phyloP scores from a whole-genome alignment of 352 stramenopile genomes.

The Globisporangium parvum region DNA sequence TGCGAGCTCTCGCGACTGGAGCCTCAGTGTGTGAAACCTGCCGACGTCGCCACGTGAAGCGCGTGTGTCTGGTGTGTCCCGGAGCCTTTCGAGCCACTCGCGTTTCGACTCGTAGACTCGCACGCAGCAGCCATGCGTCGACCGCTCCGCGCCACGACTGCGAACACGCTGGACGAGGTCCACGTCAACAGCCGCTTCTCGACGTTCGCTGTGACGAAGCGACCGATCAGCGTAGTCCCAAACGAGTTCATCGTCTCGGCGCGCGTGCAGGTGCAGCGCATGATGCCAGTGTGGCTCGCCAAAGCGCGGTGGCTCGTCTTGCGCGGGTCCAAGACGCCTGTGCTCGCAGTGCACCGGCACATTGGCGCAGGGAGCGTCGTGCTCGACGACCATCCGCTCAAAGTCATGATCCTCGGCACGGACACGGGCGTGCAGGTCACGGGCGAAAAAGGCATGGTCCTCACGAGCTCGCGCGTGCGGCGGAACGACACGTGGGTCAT shows the following conservation, averaged over 20 bases:
- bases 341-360: slow-evolving; percentile 46
- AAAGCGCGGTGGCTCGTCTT: slow-evolving; percentile 52
- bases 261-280: slow-evolving; percentile 37
- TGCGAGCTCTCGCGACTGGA: too few relatives aligned
- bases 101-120: slow-evolving; percentile 3
- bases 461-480: slow-evolving; percentile 46
- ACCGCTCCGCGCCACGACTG: not conserved
- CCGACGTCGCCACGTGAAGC: too few relatives aligned
- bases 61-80: too few relatives aligned
- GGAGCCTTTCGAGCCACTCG: not conserved
- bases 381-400: slow-evolving; percentile 33
- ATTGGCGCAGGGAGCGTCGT: slow-evolving; percentile 12
- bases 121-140: not conserved
- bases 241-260: slow-evolving; percentile 45
- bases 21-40: not conserved
- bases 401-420: slow-evolving; percentile 43
- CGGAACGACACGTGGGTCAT: slow-evolving; percentile 50
- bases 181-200: not conserved
- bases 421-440: slow-evolving; percentile 36
- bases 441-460: slow-evolving; percentile 40
- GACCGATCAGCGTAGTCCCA: slow-evolving; percentile 28
- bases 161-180: not conserved
- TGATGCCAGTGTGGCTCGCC: slow-evolving; percentile 50
- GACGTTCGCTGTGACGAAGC: slow-evolving; percentile 2
- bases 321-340: slow-evolving; percentile 52